These are phyloP conservation scores for Epichloe hybrida DNA, from an alignment of 2,329 filamentous ascomycete genomes.

Conservation along the genomic window DNA sequence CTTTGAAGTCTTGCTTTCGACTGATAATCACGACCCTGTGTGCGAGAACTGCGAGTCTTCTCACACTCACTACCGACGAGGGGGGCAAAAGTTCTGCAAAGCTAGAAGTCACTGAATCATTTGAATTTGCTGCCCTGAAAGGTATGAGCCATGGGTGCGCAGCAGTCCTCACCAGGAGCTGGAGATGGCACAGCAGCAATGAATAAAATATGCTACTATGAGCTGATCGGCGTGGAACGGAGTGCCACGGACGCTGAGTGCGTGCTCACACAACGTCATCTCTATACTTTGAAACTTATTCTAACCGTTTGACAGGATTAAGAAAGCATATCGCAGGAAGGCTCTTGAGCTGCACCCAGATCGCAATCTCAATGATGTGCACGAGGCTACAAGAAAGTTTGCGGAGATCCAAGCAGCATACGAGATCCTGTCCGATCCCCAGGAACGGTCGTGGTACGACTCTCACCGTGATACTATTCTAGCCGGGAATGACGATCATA, in stretches of 20 bases:
- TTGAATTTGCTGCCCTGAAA: neutral
- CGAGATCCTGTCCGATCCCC: constrained; percentile 87
- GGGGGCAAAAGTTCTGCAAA: neutral
- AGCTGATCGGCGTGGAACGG: constrained; percentile 61
- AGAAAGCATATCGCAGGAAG: constrained; percentile 82
- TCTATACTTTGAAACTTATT: neutral
- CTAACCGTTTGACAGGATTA: constrained; percentile 47
- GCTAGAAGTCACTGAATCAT: neutral
- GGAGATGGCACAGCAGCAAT: constrained; percentile 11
- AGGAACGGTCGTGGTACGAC: constrained; percentile 96
- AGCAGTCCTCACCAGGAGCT: constrained; percentile 33
- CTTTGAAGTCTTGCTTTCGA: no score
- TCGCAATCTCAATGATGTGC: constrained; percentile 76
- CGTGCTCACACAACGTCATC: constrained; percentile 12
- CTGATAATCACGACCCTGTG: neutral
- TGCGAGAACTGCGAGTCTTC: neutral
- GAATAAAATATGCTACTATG: constrained; percentile 72
- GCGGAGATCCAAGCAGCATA: constrained; percentile 89
- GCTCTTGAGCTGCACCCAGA: constrained; percentile 92
- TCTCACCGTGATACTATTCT: constrained; percentile 81
- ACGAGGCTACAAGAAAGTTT: constrained; percentile 71
- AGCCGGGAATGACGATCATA: constrained; percentile 41
- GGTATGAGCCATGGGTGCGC: constrained; percentile 33
- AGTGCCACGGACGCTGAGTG: constrained; percentile 72
- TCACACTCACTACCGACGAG: neutral